phyloP scores from a whole-genome alignment of 768 basidiomycete genomes.

The Porpolomopsis calyptriformis region DNA sequence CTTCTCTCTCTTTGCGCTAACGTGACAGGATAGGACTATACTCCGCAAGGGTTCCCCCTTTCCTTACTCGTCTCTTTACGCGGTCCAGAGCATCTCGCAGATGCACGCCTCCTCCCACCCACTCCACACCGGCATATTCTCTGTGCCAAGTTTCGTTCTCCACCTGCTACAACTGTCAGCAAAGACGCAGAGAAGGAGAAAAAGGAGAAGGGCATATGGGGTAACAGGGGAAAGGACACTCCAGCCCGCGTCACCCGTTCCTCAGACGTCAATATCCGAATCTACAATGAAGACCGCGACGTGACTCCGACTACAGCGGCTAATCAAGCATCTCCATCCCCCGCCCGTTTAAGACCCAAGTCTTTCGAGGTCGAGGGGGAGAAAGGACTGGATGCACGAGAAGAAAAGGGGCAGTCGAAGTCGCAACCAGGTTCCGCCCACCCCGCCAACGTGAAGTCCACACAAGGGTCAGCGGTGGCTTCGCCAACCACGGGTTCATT shows the following conservation, averaged over 20 bases:
- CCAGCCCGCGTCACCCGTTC: not conserved
- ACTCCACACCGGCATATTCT: constrained; percentile 3
- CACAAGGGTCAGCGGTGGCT: not conserved
- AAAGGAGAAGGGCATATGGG: constrained; percentile 9
- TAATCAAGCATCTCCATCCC: not conserved
- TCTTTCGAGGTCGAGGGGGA: not conserved
- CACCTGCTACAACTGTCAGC: constrained; percentile 8
- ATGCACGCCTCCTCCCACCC: not conserved
- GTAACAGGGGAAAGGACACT: not conserved
- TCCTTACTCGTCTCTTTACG: constrained; percentile 31
- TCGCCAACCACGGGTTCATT: not conserved
- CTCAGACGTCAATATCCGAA: not conserved
- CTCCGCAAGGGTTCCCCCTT: constrained; percentile 31
- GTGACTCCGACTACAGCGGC: not conserved
- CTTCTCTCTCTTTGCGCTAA: constrained; percentile 1
- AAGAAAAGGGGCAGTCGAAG: too few relatives aligned
- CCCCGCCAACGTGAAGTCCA: too few relatives aligned
- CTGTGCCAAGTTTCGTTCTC: constrained; percentile 8
- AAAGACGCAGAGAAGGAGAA: constrained; percentile 16
- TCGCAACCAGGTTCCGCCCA: too few relatives aligned
- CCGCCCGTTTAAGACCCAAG: not conserved
- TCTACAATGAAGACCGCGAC: not conserved
- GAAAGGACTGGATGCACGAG: too few relatives aligned
- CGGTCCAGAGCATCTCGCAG: constrained; percentile 33
- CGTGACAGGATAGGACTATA: constrained; percentile 23